Percentiles rank a stretch among this genome's conserved stretches.
phyloP scores from a whole-genome alignment of 2,329 filamentous ascomycete genomes.

The Pyricularia pennisetigena region DNA sequence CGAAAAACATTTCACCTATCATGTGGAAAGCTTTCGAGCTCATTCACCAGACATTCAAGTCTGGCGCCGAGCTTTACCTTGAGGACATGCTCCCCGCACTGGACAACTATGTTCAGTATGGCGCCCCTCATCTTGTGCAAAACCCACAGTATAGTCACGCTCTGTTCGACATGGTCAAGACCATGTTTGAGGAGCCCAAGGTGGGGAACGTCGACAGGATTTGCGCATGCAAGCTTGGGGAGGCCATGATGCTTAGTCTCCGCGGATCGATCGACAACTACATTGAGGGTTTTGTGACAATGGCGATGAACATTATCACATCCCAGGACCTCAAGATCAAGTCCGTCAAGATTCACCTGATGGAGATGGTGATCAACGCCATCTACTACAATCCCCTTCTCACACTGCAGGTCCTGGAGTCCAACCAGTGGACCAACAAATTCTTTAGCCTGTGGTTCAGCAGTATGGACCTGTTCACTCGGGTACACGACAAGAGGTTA shows the following conservation, averaged over 20 bases:
- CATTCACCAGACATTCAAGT: conserved; percentile 94
- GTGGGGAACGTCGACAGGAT: conserved; percentile 91
- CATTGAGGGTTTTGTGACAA: conserved; percentile 76
- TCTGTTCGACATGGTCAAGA: conserved; percentile 85
- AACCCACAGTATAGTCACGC: conserved; percentile 82
- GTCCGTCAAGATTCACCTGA: conserved; percentile 88
- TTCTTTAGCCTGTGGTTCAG: conserved; percentile 99
- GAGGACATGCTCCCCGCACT: conserved; percentile 98
- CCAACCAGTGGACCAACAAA: conserved; percentile 91
- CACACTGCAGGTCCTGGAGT: conserved; percentile 78
- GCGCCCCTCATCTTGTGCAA: conserved; percentile 67
- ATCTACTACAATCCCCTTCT: conserved; percentile 94
- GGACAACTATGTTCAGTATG: conserved; percentile 96
- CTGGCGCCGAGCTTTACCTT: conserved; percentile 90
- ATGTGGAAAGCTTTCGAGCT: conserved; percentile 99
- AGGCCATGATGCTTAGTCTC: conserved; percentile 94
- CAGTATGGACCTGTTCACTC: conserved; percentile 83
- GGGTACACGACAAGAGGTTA: conserved; percentile 97
- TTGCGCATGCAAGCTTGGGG: conserved; percentile 93
- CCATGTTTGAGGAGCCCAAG: conserved; percentile 88
- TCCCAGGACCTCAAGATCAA: conserved; percentile 76
- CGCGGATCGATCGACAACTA: conserved; percentile 81
- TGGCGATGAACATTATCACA: conserved; percentile 76
- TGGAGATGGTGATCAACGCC: conserved; percentile 98
- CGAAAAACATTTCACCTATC: conserved; percentile 86